Evolutionary conservation across 331 rosid genomes (phyloP).

Genomic region (Stylosanthes scabra): DNA sequence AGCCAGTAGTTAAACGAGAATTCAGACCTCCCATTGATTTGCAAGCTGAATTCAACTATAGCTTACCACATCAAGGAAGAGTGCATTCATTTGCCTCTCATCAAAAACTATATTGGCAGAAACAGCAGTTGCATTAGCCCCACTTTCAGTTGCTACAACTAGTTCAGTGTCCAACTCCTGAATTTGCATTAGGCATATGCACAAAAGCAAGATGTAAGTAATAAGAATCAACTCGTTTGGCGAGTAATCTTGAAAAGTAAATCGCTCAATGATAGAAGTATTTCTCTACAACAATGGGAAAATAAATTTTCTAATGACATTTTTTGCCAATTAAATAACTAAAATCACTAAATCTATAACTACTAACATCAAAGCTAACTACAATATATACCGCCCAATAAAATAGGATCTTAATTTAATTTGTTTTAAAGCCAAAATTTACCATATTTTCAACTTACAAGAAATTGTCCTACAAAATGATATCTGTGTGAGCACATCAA

Average conservation of each 20-base stretch:
- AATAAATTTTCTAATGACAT: background rate
- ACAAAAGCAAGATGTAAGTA: slow-evolving; percentile 23
- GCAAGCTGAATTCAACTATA: slow-evolving; percentile 12
- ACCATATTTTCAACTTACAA: background rate
- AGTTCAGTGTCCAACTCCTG: slow-evolving; percentile 98
- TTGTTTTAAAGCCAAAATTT: background rate
- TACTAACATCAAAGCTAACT: slow-evolving; percentile 2
- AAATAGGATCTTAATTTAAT: background rate
- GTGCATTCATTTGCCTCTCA: slow-evolving; percentile 99
- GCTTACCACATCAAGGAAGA: slow-evolving; percentile 95
- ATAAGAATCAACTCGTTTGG: slow-evolving; percentile 14
- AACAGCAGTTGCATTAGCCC: slow-evolving; percentile 71
- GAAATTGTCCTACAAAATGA: slow-evolving; percentile 14
- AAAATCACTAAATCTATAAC: background rate
- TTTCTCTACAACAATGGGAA: background rate
- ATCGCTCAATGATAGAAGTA: slow-evolving; percentile 5
- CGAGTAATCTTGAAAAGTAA: slow-evolving; percentile 26
- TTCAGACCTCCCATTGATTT: slow-evolving; percentile 21
- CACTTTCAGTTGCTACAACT: slow-evolving; percentile 78
- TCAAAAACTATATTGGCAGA: slow-evolving; percentile 86
- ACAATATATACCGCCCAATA: background rate
- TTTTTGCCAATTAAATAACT: background rate
- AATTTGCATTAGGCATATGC: slow-evolving; percentile 31
- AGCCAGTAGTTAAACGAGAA: background rate
- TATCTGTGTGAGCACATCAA: background rate